A percentile compares a stretch with the other conserved stretches of the same genome.
Evolutionary conservation across 768 basidiomycete species (phyloP).

Genomic region (Trichaptum fuscoviolaceum): DNA sequence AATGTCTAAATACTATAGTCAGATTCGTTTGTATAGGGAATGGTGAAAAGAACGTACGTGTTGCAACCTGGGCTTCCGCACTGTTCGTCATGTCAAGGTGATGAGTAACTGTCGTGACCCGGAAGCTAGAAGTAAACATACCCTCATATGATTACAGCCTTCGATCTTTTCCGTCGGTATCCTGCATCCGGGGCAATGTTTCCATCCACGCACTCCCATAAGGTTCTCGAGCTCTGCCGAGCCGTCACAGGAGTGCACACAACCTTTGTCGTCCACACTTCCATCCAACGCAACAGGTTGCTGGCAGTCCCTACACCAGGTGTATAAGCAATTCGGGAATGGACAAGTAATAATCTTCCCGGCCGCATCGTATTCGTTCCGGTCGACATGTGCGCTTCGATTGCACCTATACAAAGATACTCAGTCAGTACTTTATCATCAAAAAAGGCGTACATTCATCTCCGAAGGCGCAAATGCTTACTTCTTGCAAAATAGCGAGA

Average conservation of each 20-base stretch:
- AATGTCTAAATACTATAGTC: slow-evolving; percentile 29
- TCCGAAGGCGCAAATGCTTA: slow-evolving; percentile 19
- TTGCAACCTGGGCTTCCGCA: slow-evolving; percentile 32
- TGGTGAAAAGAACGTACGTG: slow-evolving; percentile 20
- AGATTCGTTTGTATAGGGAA: neutral
- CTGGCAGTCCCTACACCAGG: slow-evolving; percentile 61
- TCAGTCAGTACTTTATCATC: neutral
- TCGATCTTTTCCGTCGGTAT: slow-evolving; percentile 28
- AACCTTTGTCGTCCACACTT: slow-evolving; percentile 21
- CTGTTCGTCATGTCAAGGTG: neutral
- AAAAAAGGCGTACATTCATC: neutral
- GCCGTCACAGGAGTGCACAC: slow-evolving; percentile 54
- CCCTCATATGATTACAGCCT: slow-evolving; percentile 34
- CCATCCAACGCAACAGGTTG: slow-evolving; percentile 29
- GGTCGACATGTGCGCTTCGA: slow-evolving; percentile 44
- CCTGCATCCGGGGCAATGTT: slow-evolving; percentile 51
- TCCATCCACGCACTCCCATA: slow-evolving; percentile 56
- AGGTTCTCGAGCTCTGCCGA: slow-evolving; percentile 46
- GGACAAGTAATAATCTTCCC: slow-evolving; percentile 43
- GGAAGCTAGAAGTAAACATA: slow-evolving; percentile 12
- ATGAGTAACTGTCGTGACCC: neutral
- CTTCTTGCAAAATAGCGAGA: slow-evolving; percentile 46
- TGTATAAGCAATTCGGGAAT: slow-evolving; percentile 37
- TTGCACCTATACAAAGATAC: slow-evolving; percentile 37
- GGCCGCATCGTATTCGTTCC: slow-evolving; percentile 35